Evolutionary conservation across 371 early-diverging fungal genomes (phyloP).

Genomic region (Mortierella polycephala): DNA sequence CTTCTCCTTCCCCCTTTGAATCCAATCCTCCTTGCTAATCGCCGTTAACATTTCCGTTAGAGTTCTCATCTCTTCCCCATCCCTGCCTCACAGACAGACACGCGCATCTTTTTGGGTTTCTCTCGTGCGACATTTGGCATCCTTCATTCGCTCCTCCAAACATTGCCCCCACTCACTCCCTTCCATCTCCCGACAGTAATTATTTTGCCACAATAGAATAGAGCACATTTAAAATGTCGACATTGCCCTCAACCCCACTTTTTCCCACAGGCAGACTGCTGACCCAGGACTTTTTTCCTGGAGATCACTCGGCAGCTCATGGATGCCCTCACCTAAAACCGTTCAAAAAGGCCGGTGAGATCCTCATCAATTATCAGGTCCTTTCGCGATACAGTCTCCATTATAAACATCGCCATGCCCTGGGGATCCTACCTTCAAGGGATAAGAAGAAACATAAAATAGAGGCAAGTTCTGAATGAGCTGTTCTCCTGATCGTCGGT

Average conservation of each 20-base stretch:
- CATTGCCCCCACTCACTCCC: too few species aligned
- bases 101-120: too few species aligned
- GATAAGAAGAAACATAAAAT: slow-evolving; percentile 25
- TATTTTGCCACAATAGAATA: too few species aligned
- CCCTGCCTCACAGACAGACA: too few species aligned
- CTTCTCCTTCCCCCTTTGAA: not conserved
- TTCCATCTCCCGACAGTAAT: not conserved
- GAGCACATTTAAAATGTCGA: slow-evolving; percentile 17
- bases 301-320: slow-evolving; percentile 34
- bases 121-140: not conserved
- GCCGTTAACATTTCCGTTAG: too few species aligned
- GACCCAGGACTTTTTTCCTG: slow-evolving; percentile 52
- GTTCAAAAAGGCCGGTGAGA: slow-evolving; percentile 42
- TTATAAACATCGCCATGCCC: slow-evolving; percentile 54
- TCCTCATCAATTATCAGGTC: slow-evolving; percentile 56
- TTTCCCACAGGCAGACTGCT: slow-evolving; percentile 33
- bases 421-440: slow-evolving; percentile 42
- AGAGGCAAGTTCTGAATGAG: slow-evolving; percentile 28
- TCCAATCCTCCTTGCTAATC: not conserved
- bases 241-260: slow-evolving; percentile 24
- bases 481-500: not conserved
- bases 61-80: too few species aligned
- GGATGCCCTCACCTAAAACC: slow-evolving; percentile 44
- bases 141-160: not conserved
- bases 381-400: slow-evolving; percentile 61